Conservation (phyloP, 2,329 filamentous ascomycete species). For the Calonectria hongkongensis region DNA sequence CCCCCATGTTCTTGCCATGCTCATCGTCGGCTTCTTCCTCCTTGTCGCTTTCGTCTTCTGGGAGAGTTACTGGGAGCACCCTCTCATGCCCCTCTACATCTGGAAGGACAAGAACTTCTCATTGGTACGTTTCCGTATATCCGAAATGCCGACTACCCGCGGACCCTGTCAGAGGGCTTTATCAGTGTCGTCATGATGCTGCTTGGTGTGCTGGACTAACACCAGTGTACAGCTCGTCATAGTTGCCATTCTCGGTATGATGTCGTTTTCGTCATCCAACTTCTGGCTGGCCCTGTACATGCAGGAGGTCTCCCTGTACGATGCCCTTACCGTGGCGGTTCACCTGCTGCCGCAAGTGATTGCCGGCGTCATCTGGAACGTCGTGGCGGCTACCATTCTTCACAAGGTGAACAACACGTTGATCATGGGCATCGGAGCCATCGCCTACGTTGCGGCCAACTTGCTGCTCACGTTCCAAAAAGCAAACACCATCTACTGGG, state of each 20-base stretch:
- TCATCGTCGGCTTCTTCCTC: slow-evolving; percentile 75
- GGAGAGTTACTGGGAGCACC: slow-evolving; percentile 72
- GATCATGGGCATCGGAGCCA: slow-evolving; percentile 70
- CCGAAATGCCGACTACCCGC: neutral
- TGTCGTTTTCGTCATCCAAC: slow-evolving; percentile 75
- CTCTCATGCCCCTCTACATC: slow-evolving; percentile 72
- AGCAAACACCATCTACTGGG: slow-evolving; percentile 76
- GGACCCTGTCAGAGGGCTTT: neutral
- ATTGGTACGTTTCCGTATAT: slow-evolving; percentile 64
- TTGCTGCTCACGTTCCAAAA: slow-evolving; percentile 75
- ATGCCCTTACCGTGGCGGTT: slow-evolving; percentile 76
- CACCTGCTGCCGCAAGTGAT: slow-evolving; percentile 80
- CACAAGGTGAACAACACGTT: slow-evolving; percentile 79
- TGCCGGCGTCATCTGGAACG: slow-evolving; percentile 77
- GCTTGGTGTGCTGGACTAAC: slow-evolving; percentile 24
- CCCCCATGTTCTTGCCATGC: slow-evolving; percentile 76
- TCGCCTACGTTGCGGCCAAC: slow-evolving; percentile 62
- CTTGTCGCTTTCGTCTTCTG: slow-evolving; percentile 76
- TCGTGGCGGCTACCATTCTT: slow-evolving; percentile 76
- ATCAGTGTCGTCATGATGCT: neutral
- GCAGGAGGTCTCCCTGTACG: slow-evolving; percentile 72
- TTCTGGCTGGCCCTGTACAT: slow-evolving; percentile 81
- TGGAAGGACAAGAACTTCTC: slow-evolving; percentile 80
- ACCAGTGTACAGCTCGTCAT: slow-evolving; percentile 67
- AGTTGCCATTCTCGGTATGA: slow-evolving; percentile 75